Percentiles rank a stretch among this genome's conserved stretches.
Evolutionary conservation across 1,139 yeast genomes (phyloP).

Genomic region (Debaryomyces psychrophilus): DNA sequence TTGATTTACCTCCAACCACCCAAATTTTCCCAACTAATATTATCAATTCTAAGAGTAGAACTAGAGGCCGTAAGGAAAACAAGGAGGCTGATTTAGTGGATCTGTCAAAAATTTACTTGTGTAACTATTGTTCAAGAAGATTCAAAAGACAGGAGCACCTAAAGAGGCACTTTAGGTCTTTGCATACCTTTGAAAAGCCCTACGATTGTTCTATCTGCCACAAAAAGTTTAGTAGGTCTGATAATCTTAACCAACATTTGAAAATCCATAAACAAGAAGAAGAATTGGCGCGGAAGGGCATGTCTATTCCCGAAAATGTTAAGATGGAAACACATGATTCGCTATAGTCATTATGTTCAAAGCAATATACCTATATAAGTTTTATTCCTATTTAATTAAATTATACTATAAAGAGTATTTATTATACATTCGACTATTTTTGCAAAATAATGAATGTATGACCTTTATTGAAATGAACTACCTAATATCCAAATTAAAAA

Average conservation of each 20-base stretch:
- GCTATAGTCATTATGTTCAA: not conserved
- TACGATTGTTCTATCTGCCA: slow-evolving; percentile 70
- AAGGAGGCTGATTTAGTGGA: slow-evolving; percentile 50
- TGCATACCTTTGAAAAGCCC: slow-evolving; percentile 77
- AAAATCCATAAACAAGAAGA: slow-evolving; percentile 62
- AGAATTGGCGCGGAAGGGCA: slow-evolving; percentile 12
- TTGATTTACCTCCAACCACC: slow-evolving; percentile 47
- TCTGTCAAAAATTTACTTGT: slow-evolving; percentile 43
- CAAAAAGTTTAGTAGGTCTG: slow-evolving; percentile 75
- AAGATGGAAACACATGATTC: not conserved
- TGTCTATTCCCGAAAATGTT: slow-evolving; percentile 2
- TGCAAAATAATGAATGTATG: not conserved
- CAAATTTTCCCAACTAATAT: slow-evolving; percentile 41
- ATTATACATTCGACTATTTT: not conserved
- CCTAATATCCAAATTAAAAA: slow-evolving; percentile 4
- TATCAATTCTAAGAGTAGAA: slow-evolving; percentile 38
- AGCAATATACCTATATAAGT: not conserved
- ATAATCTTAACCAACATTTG: slow-evolving; percentile 75
- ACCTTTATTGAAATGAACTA: slow-evolving; percentile 3
- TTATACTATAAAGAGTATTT: not conserved
- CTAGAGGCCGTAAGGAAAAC: slow-evolving; percentile 52
- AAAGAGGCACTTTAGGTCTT: slow-evolving; percentile 73
- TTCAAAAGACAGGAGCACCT: slow-evolving; percentile 81
- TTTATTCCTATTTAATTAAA: not conserved
- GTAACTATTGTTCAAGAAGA: slow-evolving; percentile 58